Conservation (phyloP, 106 monocot genomes). For the Dioscorea zingiberensis region DNA sequence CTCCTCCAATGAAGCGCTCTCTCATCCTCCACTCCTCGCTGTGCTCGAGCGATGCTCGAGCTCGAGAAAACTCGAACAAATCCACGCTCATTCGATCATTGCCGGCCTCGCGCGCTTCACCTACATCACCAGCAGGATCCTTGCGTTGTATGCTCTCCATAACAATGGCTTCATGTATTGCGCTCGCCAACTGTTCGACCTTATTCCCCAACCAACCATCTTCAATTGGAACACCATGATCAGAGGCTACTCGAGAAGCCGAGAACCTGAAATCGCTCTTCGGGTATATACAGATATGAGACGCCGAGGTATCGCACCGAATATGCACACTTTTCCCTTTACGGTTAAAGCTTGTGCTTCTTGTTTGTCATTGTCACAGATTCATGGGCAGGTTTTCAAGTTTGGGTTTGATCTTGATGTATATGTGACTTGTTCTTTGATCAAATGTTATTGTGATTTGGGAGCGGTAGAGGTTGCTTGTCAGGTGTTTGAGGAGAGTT, state of each 20-base stretch:
- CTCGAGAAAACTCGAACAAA: slow-evolving; percentile 3
- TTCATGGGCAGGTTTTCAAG: slow-evolving; percentile 21
- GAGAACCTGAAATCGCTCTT: slow-evolving; percentile 1
- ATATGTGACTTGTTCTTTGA: slow-evolving; percentile 14
- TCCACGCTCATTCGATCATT: slow-evolving; percentile 31
- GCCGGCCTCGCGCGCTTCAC: slow-evolving; percentile 32
- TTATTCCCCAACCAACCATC: slow-evolving; percentile 10
- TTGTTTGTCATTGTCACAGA: background rate
- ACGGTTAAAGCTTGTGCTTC: slow-evolving; percentile 15
- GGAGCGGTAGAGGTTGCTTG: slow-evolving; percentile 6
- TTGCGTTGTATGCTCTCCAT: slow-evolving; percentile 18
- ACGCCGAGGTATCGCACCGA: slow-evolving; percentile 5
- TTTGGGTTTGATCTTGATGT: slow-evolving; percentile 26
- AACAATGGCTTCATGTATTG: slow-evolving; percentile 1
- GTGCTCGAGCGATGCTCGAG: slow-evolving; percentile 20
- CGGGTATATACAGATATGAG: slow-evolving; percentile 18
- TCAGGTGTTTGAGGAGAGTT: slow-evolving; percentile 3
- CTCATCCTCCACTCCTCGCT: slow-evolving; percentile 5
- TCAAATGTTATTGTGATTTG: slow-evolving; percentile 9
- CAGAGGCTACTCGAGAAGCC: slow-evolving; percentile 10
- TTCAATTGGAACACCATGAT: slow-evolving; percentile 41
- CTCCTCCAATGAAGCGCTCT: background rate
- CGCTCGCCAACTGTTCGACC: slow-evolving; percentile 17
- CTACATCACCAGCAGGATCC: slow-evolving; percentile 26
- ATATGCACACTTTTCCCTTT: slow-evolving; percentile 35